These are phyloP conservation scores for Papiliotrema nemorosa DNA, from an alignment of 1,284 basidiomycete species.

Conservation along the genomic window DNA sequence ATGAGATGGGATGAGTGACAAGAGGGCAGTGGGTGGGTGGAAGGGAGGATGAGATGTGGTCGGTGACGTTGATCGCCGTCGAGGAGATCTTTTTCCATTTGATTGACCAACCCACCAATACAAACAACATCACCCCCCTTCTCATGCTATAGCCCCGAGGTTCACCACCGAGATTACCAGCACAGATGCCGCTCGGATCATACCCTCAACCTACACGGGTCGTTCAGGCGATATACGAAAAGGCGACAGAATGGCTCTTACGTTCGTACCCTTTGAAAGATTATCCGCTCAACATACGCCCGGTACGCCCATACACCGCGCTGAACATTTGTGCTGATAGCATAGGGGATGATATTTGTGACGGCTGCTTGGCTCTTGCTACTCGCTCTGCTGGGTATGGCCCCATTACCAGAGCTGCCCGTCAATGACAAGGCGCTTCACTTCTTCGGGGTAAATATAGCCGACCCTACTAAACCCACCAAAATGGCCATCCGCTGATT, in stretches of 20 bases:
- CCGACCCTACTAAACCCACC: too few relatives aligned
- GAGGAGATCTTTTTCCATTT: too few relatives aligned
- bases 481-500: background rate
- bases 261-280: constrained; percentile 38
- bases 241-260: constrained; percentile 24
- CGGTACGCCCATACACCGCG: constrained; percentile 18
- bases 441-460: constrained; percentile 47
- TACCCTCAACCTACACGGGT: constrained; percentile 37
- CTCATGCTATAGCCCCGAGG: background rate
- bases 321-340: background rate
- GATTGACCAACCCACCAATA: too few relatives aligned
- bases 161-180: too few relatives aligned
- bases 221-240: constrained; percentile 30
- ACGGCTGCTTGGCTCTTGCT: constrained; percentile 45
- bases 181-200: constrained; percentile 12
- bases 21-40: too few relatives aligned
- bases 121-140: background rate
- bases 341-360: constrained; percentile 40
- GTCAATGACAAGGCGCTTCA: constrained; percentile 49
- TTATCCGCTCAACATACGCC: constrained; percentile 40
- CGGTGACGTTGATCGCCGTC: too few relatives aligned
- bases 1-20: too few relatives aligned
- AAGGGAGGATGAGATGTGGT: too few relatives aligned
- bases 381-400: constrained; percentile 45
- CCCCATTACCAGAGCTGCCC: constrained; percentile 40